A percentile compares a stretch with the other conserved stretches of the same genome.
phyloP scores from a whole-genome alignment of 345 rosid genomes.

The Populus tremula region DNA sequence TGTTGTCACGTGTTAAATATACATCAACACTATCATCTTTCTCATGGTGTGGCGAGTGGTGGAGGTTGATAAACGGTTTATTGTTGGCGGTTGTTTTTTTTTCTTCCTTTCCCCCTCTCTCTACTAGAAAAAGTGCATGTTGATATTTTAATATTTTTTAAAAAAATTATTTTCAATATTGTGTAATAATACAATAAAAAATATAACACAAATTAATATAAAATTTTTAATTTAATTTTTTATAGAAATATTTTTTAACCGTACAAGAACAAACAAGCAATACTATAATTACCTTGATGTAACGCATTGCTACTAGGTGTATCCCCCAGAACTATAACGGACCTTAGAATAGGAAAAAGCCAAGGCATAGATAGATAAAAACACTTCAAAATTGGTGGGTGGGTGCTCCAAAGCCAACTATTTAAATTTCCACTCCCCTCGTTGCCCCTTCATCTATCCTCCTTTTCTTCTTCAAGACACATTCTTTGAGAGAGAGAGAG shows the following conservation, averaged over 20 bases:
- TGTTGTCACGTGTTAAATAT: rapidly evolving
- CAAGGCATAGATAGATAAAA: neutral
- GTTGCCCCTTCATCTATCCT: constrained; percentile 1
- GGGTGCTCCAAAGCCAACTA: constrained; percentile 41
- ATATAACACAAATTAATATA: too few species aligned
- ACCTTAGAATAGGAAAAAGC: constrained; percentile 1
- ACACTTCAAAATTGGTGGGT: constrained; percentile 17
- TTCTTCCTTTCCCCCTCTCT: too few species aligned
- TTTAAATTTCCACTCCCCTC: neutral
- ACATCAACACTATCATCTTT: too few species aligned
- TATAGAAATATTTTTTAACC: too few species aligned
- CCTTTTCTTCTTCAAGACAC: neutral
- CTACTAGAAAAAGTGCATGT: too few species aligned
- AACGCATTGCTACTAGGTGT: neutral
- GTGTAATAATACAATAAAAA: too few species aligned
- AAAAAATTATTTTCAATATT: too few species aligned
- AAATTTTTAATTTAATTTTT: too few species aligned
- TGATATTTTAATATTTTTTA: too few species aligned
- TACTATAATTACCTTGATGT: neutral
- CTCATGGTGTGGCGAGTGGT: rapidly evolving
- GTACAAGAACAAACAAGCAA: too few species aligned
- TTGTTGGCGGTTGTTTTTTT: rapidly evolving
- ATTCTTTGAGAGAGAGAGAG: neutral
- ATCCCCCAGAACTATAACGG: neutral
- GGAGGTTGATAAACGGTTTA: rapidly evolving